Evolutionary conservation across 768 basidiomycete species (phyloP).

Genomic region (Lentinula sp.): DNA sequence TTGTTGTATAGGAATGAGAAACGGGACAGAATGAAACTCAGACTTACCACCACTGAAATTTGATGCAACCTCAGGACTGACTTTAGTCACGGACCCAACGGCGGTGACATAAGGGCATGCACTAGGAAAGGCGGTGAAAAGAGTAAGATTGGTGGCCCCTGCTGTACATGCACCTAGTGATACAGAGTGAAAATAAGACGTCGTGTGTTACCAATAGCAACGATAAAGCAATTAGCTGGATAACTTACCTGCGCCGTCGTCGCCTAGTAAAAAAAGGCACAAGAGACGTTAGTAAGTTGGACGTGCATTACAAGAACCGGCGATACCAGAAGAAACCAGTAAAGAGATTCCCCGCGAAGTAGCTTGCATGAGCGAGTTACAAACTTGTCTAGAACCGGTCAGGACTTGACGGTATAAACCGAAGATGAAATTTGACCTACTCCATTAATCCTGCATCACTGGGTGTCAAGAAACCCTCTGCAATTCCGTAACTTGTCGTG

Average conservation of each 20-base stretch:
- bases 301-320: neutral
- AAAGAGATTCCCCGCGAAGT: conserved; percentile 44
- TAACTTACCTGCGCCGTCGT: neutral
- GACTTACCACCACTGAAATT: conserved; percentile 29
- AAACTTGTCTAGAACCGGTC: conserved; percentile 16
- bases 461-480: conserved; percentile 33
- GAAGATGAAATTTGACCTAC: neutral
- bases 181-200: neutral
- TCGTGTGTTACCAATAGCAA: neutral
- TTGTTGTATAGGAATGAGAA: neutral
- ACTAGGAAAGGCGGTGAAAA: conserved; percentile 38
- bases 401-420: conserved; percentile 12
- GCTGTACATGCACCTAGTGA: neutral
- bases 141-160: conserved; percentile 8
- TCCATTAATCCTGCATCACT: neutral
- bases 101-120: conserved; percentile 30
- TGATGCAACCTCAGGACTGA: conserved; percentile 33
- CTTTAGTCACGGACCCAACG: conserved; percentile 33
- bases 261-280: neutral
- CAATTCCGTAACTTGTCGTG: conserved; percentile 39
- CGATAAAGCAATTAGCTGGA: too few relatives aligned
- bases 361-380: conserved; percentile 25
- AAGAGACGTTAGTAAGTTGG: neutral
- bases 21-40: neutral
- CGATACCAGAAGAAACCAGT: conserved; percentile 37